Conservation (phyloP, 768 basidiomycete genomes). For the Floccularia luteovirens region DNA sequence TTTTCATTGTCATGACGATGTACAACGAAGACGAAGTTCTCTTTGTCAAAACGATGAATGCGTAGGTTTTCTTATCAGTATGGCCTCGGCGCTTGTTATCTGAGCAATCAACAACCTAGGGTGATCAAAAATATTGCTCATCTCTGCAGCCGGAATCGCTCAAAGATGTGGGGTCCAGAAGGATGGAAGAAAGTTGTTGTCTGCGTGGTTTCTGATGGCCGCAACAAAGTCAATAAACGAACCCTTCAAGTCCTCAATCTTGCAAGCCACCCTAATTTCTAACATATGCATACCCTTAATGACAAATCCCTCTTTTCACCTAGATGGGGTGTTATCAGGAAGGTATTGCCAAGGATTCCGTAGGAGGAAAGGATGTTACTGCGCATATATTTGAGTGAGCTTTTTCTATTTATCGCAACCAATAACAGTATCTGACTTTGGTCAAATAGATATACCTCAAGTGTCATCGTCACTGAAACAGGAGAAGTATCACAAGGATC, state of each 20-base stretch:
- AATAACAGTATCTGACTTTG: not conserved
- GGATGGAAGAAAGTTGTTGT: slow-evolving; percentile 92
- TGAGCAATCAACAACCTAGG: too few species aligned
- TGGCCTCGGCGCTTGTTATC: too few species aligned
- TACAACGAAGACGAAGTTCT: slow-evolving; percentile 87
- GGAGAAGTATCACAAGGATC: slow-evolving; percentile 74
- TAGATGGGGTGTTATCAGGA: slow-evolving; percentile 87
- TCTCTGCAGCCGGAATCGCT: slow-evolving; percentile 60
- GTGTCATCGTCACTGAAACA: slow-evolving; percentile 66
- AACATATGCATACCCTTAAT: not conserved
- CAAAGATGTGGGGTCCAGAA: slow-evolving; percentile 80
- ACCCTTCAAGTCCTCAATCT: slow-evolving; percentile 85
- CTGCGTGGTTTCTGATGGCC: slow-evolving; percentile 81
- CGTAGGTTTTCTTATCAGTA: slow-evolving; percentile 44
- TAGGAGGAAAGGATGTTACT: slow-evolving; percentile 85
- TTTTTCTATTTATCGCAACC: slow-evolving; percentile 3
- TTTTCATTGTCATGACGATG: slow-evolving; percentile 97
- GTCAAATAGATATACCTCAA: slow-evolving; percentile 59
- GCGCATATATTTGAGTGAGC: slow-evolving; percentile 89
- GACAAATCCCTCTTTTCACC: not conserved
- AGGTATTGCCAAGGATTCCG: slow-evolving; percentile 83
- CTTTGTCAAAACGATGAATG: slow-evolving; percentile 78
- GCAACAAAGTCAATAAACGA: slow-evolving; percentile 82
- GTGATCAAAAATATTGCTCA: slow-evolving; percentile 86
- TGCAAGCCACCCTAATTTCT: slow-evolving; percentile 28